Evolutionary conservation across 768 basidiomycete genomes (phyloP).

Genomic region (Galerina sulciceps): DNA sequence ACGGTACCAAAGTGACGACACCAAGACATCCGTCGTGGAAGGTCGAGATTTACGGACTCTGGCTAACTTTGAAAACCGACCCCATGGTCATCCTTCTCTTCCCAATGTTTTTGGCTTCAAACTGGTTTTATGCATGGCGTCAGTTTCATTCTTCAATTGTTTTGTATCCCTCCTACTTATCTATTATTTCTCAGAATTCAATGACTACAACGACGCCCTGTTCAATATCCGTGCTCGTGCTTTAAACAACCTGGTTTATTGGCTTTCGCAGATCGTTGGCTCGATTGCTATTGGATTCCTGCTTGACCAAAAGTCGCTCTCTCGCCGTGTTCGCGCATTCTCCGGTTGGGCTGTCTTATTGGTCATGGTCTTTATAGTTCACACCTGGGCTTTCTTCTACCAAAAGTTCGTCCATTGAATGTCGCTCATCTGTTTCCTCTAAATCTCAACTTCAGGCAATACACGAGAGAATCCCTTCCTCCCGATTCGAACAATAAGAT

Average conservation of each 20-base stretch:
- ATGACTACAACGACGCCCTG: conserved; percentile 75
- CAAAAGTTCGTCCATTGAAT: conserved; percentile 53
- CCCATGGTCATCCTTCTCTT: conserved; percentile 78
- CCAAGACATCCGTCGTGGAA: conserved; percentile 79
- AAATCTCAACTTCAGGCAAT: conserved; percentile 42
- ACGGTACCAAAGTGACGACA: conserved; percentile 69
- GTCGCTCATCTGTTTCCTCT: background rate
- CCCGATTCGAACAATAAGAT: conserved; percentile 44
- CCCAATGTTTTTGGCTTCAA: conserved; percentile 85
- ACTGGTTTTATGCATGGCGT: conserved; percentile 91
- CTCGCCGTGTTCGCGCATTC: conserved; percentile 76
- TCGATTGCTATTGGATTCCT: conserved; percentile 72
- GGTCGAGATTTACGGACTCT: conserved; percentile 72
- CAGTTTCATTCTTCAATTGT: conserved; percentile 25
- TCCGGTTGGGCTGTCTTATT: conserved; percentile 68
- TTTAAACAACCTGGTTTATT: conserved; percentile 80
- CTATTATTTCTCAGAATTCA: conserved; percentile 62
- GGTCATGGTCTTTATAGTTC: conserved; percentile 66
- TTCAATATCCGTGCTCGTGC: conserved; percentile 82
- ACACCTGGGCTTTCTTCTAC: conserved; percentile 79
- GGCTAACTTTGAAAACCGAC: conserved; percentile 68
- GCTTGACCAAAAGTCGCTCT: conserved; percentile 59
- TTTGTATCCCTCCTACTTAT: conserved; percentile 19
- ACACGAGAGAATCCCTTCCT: conserved; percentile 58
- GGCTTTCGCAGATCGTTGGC: conserved; percentile 79